Evolutionary conservation across 169 alveolate species (phyloP).

Genomic region (Babesia bovis): DNA sequence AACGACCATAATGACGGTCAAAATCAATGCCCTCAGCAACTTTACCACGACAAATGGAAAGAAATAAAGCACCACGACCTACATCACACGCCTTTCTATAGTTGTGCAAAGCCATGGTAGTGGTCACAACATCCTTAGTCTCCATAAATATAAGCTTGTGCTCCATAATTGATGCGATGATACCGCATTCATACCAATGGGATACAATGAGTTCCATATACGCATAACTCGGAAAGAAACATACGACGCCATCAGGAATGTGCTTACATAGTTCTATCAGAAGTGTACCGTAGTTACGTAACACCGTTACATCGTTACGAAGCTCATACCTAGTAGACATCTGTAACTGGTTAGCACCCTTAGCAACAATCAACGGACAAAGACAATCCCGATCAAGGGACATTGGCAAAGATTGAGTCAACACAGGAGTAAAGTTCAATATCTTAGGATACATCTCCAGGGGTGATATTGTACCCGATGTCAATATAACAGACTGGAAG

Average conservation of each 20-base stretch:
- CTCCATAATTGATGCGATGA: slow-evolving; percentile 87
- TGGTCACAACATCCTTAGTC: slow-evolving; percentile 94
- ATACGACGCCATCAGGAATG: slow-evolving; percentile 95
- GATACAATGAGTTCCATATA: slow-evolving; percentile 89
- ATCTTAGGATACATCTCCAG: slow-evolving; percentile 93
- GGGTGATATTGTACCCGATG: slow-evolving; percentile 98
- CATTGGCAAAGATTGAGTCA: slow-evolving; percentile 91
- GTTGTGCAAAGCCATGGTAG: slow-evolving; percentile 90
- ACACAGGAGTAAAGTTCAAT: slow-evolving; percentile 90
- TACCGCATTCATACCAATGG: slow-evolving; percentile 95
- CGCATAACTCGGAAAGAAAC: slow-evolving; percentile 94
- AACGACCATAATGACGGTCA: slow-evolving; percentile 97
- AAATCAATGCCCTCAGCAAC: slow-evolving; percentile 99
- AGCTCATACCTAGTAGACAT: slow-evolving; percentile 89
- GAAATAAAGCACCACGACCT: slow-evolving; percentile 97
- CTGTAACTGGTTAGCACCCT: slow-evolving; percentile 89
- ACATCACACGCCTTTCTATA: slow-evolving; percentile 94
- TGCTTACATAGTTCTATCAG: slow-evolving; percentile 86
- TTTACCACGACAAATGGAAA: slow-evolving; percentile 95
- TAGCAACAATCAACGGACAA: slow-evolving; percentile 94
- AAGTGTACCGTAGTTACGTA: slow-evolving; percentile 91
- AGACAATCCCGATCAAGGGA: slow-evolving; percentile 92
- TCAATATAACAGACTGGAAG: slow-evolving; percentile 89
- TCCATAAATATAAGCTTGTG: slow-evolving; percentile 94
- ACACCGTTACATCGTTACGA: slow-evolving; percentile 87